Conservation (phyloP, 768 basidiomycete species). For the Rhodotorula babjevae region DNA sequence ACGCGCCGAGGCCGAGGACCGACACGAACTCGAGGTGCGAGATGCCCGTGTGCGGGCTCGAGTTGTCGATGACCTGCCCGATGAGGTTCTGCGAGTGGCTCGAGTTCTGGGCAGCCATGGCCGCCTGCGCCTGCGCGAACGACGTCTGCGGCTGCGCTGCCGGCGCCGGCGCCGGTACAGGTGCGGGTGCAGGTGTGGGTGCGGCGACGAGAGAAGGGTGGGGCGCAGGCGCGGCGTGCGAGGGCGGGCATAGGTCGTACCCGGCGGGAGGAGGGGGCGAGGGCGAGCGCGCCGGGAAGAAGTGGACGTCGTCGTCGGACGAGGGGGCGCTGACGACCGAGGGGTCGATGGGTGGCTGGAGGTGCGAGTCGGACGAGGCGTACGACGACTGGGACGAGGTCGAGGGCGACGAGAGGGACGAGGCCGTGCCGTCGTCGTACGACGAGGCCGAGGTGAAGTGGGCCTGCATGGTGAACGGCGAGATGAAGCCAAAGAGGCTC, state of each 20-base stretch:
- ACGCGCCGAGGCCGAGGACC: constrained; percentile 86
- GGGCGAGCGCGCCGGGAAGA: constrained; percentile 9
- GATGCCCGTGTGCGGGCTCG: constrained; percentile 40
- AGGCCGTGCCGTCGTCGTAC: background rate
- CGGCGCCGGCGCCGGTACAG: background rate
- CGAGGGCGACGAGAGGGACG: constrained; percentile 8
- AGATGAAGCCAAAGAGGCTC: constrained; percentile 20
- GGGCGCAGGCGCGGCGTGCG: background rate
- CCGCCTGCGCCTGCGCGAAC: constrained; percentile 38
- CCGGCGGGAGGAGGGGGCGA: background rate
- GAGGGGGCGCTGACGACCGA: background rate
- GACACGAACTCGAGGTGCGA: constrained; percentile 70
- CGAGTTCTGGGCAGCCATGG: constrained; percentile 40
- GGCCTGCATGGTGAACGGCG: constrained; percentile 23
- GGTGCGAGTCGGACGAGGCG: constrained; percentile 13
- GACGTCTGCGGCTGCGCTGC: constrained; percentile 9
- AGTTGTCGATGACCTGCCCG: constrained; percentile 77
- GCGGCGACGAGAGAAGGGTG: background rate
- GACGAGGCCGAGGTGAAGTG: background rate
- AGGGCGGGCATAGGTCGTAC: background rate
- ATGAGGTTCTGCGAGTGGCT: constrained; percentile 46
- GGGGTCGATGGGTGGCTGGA: constrained; percentile 10
- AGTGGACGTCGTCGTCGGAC: background rate
- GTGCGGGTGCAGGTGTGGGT: background rate
- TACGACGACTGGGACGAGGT: constrained; percentile 24